Conservation (phyloP, 2,329 filamentous ascomycete species). For the Aspergillus nomiae region DNA sequence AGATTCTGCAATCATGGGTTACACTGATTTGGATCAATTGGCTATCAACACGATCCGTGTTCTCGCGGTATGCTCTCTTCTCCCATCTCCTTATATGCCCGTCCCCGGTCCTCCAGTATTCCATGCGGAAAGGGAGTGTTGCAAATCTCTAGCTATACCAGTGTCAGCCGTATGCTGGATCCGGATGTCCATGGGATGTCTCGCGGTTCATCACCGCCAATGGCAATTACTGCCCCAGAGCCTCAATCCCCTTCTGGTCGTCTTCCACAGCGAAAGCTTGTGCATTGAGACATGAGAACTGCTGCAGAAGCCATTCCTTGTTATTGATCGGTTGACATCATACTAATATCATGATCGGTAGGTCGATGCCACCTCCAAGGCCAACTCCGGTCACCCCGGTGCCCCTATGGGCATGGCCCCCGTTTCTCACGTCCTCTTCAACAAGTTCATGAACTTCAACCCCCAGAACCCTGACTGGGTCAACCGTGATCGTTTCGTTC, state of each 20-base stretch:
- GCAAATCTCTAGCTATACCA: not conserved
- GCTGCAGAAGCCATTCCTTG: not conserved
- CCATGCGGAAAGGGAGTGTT: not conserved
- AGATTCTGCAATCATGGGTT: constrained; percentile 70
- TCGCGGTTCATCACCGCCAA: not conserved
- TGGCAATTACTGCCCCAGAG: not conserved
- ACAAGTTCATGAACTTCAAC: constrained; percentile 99
- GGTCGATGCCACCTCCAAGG: constrained; percentile 95
- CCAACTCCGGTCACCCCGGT: constrained; percentile 98
- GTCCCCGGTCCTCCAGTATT: not conserved
- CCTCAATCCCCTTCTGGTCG: not conserved
- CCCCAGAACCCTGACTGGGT: constrained; percentile 97
- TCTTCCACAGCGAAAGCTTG: not conserved
- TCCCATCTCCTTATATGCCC: constrained; percentile 9
- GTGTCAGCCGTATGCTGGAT: not conserved
- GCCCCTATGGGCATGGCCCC: constrained; percentile 98
- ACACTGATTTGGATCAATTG: constrained; percentile 81
- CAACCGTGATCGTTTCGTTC: constrained; percentile 97
- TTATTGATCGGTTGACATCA: not conserved
- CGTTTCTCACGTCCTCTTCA: constrained; percentile 93
- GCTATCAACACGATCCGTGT: constrained; percentile 98
- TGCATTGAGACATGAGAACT: not conserved
- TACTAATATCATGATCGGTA: constrained; percentile 44
- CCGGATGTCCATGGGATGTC: not conserved
- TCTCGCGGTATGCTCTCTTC: constrained; percentile 74